Evolutionary conservation across 2,329 filamentous ascomycete species (phyloP), one percentile per base, ranked within the genome.

Genomic region (Escovopsis weberi): DNA sequence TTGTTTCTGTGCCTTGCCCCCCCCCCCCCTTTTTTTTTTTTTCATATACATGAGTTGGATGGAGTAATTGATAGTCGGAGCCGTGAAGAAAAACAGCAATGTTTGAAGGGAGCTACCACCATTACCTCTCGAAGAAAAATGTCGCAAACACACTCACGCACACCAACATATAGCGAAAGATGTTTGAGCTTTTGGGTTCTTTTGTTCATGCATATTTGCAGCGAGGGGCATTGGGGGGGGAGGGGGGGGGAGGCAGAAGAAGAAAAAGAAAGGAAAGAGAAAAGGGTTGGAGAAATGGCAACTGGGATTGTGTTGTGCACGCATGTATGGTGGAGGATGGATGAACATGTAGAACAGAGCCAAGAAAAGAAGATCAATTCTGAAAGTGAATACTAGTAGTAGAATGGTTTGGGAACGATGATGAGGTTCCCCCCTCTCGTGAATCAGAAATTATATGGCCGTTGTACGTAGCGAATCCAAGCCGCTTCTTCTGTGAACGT

Each of bases 11-110:
- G n/a, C n/a, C n/a, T n/a, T n/a, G n/a, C n/a, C n/a, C n/a, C n/a
- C n/a, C n/a, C n/a, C n/a, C n/a, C n/a, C n/a, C n/a, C n/a, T n/a
- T n/a, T n/a, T n/a, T n/a, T n/a, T 45, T 12, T 10, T 48, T 55
- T 51, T 48, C 55, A 45, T 54, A 54, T 55, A 52, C 48, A 48
- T 52, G 45, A 49, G 51, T 55, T 57, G 53, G 53, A 51, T 54
- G 53, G 48, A 53, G 23, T 33, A 40, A 37, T 38, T 15, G 36
- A 33, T 40, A 11, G 37, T 28, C 6, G 26, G 26, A 28, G 26
- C 26, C 9, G 26, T 28, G 26, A 35, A 44, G 32, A 41, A 41
- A 38, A 26, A 39, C 26, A 33, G 39, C 43, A 44, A 41, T 38
- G 32, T 19, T 30, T 38, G 39, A 39, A 39, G 38, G 43, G 39